phyloP scores from a whole-genome alignment of 768 basidiomycete genomes.

The Xerocomellus chrysenteron region DNA sequence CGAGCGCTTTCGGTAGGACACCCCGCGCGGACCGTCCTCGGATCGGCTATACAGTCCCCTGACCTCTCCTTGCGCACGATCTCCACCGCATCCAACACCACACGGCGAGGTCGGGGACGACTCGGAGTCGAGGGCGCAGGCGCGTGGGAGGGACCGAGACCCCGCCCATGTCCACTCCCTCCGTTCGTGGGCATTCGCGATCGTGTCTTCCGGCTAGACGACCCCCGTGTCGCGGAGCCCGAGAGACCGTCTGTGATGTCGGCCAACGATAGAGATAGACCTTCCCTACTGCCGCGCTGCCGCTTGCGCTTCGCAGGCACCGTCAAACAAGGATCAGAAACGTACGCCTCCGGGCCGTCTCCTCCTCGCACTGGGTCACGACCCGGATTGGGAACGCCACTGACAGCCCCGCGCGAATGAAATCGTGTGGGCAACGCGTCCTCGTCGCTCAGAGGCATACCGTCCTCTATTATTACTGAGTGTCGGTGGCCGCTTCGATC shows the following conservation, averaged over 20 bases:
- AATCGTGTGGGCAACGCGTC: constrained; percentile 15
- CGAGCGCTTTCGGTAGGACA: neutral
- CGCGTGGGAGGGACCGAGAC: neutral
- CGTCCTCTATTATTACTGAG: neutral
- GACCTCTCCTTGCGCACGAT: constrained; percentile 4
- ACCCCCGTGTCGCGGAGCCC: neutral
- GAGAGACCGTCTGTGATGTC: neutral
- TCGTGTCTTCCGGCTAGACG: neutral
- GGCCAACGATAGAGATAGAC: neutral
- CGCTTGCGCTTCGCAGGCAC: constrained; percentile 3
- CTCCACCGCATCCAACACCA: constrained; percentile 19
- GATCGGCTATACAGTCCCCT: too few relatives aligned
- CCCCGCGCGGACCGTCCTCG: neutral
- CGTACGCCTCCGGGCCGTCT: neutral
- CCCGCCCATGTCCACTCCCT: neutral
- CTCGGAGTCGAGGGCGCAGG: neutral
- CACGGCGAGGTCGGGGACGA: neutral
- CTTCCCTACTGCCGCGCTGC: neutral
- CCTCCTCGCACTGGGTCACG: too few relatives aligned
- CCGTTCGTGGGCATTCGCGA: neutral
- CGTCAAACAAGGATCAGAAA: neutral
- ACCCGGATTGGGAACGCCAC: neutral
- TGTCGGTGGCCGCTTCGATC: neutral
- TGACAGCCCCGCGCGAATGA: neutral
- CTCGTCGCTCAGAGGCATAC: neutral